Evolutionary conservation across 148 eudicot species (phyloP).

Genomic region (Cornus suecica): DNA sequence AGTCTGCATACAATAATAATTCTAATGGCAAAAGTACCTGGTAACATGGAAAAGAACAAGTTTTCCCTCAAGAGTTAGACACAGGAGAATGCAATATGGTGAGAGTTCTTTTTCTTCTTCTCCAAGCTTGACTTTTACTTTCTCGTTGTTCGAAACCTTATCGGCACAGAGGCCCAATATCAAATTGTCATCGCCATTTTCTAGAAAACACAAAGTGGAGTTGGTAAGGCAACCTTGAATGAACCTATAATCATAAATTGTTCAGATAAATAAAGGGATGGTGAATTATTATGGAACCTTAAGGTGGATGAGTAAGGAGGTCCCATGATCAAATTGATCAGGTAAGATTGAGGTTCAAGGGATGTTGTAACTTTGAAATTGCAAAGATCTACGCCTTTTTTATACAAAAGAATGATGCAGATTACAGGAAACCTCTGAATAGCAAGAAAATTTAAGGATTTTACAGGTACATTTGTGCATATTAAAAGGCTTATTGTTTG

Average conservation of each 20-base stretch:
- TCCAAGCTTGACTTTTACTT: slow-evolving; percentile 56
- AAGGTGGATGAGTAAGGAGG: not conserved
- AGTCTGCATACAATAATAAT: not conserved
- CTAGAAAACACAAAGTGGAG: slow-evolving; percentile 27
- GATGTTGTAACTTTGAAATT: too few relatives aligned
- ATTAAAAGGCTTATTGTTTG: too few relatives aligned
- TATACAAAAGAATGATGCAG: too few relatives aligned
- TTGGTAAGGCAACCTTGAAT: slow-evolving; percentile 2
- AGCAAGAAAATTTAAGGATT: too few relatives aligned
- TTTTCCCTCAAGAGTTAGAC: slow-evolving; percentile 84
- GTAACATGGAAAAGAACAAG: slow-evolving; percentile 71
- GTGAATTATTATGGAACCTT: not conserved
- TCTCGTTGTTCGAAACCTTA: slow-evolving; percentile 49
- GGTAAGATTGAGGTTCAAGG: too few relatives aligned
- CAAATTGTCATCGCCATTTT: slow-evolving; percentile 73
- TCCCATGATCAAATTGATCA: not conserved
- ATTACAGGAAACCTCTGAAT: too few relatives aligned
- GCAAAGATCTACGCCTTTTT: too few relatives aligned
- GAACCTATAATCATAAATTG: not conserved
- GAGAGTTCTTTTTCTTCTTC: slow-evolving; percentile 68
- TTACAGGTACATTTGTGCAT: too few relatives aligned
- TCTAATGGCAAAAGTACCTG: slow-evolving; percentile 44
- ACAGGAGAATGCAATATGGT: slow-evolving; percentile 65
- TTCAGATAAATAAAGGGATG: not conserved
- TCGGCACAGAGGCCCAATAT: slow-evolving; percentile 68